Evolutionary conservation across 2,329 filamentous ascomycete genomes (phyloP).

Genomic region (Byssochlamys sp.): DNA sequence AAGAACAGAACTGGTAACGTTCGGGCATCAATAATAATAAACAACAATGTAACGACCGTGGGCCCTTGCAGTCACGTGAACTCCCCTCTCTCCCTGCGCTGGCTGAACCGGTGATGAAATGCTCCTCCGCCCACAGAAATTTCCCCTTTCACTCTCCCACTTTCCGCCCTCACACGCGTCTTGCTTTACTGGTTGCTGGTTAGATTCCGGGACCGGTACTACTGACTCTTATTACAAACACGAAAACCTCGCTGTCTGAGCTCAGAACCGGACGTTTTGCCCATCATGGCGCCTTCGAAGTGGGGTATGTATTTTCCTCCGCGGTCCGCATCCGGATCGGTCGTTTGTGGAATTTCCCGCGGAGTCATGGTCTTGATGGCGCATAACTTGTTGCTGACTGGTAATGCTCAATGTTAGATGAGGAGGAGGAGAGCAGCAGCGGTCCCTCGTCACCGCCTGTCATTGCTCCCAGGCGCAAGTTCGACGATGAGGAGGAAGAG

Average conservation of each 20-base stretch:
- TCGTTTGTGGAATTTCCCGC: neutral
- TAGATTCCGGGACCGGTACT: neutral
- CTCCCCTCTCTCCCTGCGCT: neutral
- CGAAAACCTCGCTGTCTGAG: neutral
- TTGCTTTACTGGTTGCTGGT: neutral
- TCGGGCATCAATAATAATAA: neutral
- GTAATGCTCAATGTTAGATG: constrained; percentile 16
- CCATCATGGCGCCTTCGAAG: constrained; percentile 39
- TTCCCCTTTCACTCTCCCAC: constrained; percentile 10
- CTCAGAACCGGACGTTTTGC: constrained; percentile 11
- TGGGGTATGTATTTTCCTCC: constrained; percentile 35
- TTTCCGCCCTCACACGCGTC: constrained; percentile 1
- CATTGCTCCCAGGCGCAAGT: constrained; percentile 54
- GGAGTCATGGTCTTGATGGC: neutral
- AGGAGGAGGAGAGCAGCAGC: constrained; percentile 47
- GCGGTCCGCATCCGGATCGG: constrained; percentile 2
- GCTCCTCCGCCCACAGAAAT: constrained; percentile 18
- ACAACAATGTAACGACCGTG: neutral
- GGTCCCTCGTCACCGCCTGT: constrained; percentile 39
- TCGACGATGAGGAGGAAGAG: constrained; percentile 83
- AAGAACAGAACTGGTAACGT: neutral
- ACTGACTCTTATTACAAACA: neutral
- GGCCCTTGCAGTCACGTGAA: neutral
- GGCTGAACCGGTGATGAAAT: neutral
- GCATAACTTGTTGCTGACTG: neutral